phyloP scores from a whole-genome alignment of 768 basidiomycete genomes.

The Rhodotorula taiwanensis region DNA sequence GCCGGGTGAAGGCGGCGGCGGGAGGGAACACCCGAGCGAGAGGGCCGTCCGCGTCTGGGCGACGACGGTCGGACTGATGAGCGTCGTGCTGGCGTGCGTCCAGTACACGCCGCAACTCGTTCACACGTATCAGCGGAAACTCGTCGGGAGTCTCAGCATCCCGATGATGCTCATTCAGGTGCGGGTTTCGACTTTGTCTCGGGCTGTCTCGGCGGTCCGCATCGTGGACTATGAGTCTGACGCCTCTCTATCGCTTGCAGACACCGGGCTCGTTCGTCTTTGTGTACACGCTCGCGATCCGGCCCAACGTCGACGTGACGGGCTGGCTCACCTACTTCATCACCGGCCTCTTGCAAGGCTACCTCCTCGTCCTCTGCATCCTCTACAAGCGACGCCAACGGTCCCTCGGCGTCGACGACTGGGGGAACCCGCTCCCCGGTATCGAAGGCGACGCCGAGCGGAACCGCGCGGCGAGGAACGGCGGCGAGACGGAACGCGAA shows the following conservation, averaged over 20 bases:
- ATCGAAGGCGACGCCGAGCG: not conserved
- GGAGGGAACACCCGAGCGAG: conserved; percentile 43
- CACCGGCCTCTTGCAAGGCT: conserved; percentile 74
- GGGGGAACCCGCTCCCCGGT: conserved; percentile 52
- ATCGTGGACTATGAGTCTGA: too few relatives aligned
- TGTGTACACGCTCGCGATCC: conserved; percentile 42
- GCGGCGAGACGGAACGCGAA: not conserved
- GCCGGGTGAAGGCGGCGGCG: not conserved
- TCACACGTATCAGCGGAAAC: conserved; percentile 57
- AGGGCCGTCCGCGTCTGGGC: conserved; percentile 59
- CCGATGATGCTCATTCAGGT: conserved; percentile 94
- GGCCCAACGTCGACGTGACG: conserved; percentile 46
- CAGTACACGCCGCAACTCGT: conserved; percentile 85
- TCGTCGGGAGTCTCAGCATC: conserved; percentile 88
- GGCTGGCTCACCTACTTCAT: conserved; percentile 45
- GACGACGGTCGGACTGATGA: conserved; percentile 74
- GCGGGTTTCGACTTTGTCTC: too few relatives aligned
- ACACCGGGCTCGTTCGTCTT: conserved; percentile 41
- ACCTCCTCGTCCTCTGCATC: conserved; percentile 75
- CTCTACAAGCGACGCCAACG: conserved; percentile 74
- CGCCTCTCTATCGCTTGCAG: not conserved
- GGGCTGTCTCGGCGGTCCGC: not conserved
- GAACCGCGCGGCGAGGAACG: not conserved
- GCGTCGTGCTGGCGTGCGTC: conserved; percentile 66
- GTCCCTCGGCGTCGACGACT: conserved; percentile 74